Evolutionary conservation across 345 rosid genomes (phyloP), one percentile per base, ranked within the genome.

Genomic region (Populus simonii): DNA sequence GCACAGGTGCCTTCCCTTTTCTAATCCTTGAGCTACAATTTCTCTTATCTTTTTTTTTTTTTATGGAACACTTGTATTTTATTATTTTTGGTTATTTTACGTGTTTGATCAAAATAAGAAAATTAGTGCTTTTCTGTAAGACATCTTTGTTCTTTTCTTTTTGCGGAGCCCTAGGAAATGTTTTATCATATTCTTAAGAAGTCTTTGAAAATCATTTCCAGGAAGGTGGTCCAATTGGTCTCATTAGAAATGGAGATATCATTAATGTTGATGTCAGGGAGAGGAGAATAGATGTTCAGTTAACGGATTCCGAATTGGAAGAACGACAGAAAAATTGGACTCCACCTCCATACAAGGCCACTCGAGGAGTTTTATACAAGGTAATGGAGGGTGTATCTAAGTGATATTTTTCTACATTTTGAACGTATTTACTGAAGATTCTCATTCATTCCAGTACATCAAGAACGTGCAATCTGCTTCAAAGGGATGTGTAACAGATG

Each of bases 221-320:
- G 99, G 99, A 96, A 71, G 99, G 97, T 71, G 99, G 99, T 78
- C 97, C 98, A 2, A 96, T 96, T 11, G 99, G 95, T 83, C 88
- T 96, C 45, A 74, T 96, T 55, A 73, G 90, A 82, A 83, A 90
- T 7, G 99, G 98, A 73, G 98, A 94, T 83, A 71, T 87, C 75
- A 90, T 96, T 80, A 88, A 78, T 62, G 79, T 96, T 22, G 95
- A 96, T 84, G 92, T 96, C 67, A 83, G 81, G 76, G 90, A 90
- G 81, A 89, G 84, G 79, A 85, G 90, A 81, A 91, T 96, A 75
- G 96, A 96, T 77, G 92, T 89, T 70, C 80, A 89, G 81, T 35
- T 92, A 65, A 82, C 94, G 0, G 68, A 89, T 9, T 75, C 78
- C 66, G 99, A 96, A 87, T 82, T 93, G 88, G 86, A 86, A 12